A percentile compares a stretch with the other conserved stretches of the same genome.
phyloP scores from a whole-genome alignment of 2,329 filamentous ascomycete species.

The Pleurostoma richardsiae region DNA sequence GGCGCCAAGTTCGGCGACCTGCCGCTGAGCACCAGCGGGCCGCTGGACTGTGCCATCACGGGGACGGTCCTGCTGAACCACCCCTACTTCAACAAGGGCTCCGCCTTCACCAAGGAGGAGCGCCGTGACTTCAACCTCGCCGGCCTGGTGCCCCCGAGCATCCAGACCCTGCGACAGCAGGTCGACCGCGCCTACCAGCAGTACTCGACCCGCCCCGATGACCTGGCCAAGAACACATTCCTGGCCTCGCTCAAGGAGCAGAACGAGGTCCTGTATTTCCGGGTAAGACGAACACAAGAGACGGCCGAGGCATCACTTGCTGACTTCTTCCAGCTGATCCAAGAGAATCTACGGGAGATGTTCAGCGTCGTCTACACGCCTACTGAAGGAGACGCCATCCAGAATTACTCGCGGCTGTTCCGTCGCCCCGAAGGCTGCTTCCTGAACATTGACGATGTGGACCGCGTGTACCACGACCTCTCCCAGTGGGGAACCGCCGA shows the following conservation, averaged over 20 bases:
- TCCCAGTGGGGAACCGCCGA: slow-evolving; percentile 64
- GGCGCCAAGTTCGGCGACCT: slow-evolving; percentile 36
- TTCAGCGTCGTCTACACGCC: slow-evolving; percentile 89
- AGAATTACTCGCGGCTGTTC: slow-evolving; percentile 76
- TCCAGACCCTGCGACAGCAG: slow-evolving; percentile 75
- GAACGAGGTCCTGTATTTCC: slow-evolving; percentile 78
- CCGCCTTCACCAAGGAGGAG: slow-evolving; percentile 67
- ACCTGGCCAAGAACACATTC: slow-evolving; percentile 82
- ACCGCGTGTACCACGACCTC: slow-evolving; percentile 61
- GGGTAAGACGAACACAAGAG: slow-evolving; percentile 33
- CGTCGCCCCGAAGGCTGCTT: slow-evolving; percentile 77
- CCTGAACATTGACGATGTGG: slow-evolving; percentile 65
- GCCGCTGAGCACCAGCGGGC: slow-evolving; percentile 40
- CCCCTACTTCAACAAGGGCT: slow-evolving; percentile 77
- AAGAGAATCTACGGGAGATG: slow-evolving; percentile 80
- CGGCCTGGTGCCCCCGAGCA: slow-evolving; percentile 65
- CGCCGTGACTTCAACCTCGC: slow-evolving; percentile 64
- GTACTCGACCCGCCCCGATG: slow-evolving; percentile 56
- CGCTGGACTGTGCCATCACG: slow-evolving; percentile 41
- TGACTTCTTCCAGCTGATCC: slow-evolving; percentile 50
- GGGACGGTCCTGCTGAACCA: slow-evolving; percentile 56
- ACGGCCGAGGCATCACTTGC: not conserved
- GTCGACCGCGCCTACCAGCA: slow-evolving; percentile 74
- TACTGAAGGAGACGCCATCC: slow-evolving; percentile 83
- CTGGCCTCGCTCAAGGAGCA: slow-evolving; percentile 81